Evolutionary conservation across 352 stramenopile species (phyloP), one percentile per base, ranked within the genome.

Genomic region (Phytophthora megakarya): DNA sequence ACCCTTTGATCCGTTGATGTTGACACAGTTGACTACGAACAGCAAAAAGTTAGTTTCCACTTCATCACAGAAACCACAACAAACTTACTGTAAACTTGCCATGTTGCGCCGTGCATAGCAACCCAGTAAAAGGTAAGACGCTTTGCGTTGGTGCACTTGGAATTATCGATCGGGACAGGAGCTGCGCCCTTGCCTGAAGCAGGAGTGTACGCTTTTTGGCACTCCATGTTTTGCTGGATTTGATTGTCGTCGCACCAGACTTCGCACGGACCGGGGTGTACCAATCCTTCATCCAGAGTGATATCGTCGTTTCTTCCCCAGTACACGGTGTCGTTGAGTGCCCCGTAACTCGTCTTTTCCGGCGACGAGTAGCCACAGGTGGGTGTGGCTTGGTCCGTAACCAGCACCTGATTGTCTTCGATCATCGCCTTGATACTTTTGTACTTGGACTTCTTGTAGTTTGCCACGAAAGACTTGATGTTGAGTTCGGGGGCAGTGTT

Each of bases 101-200:
- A 89, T 37, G 67, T 56, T 2, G 71, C 18, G n/a, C 68, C 61
- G 39, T 86, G 74, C 65, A 83, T 77, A 8, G 66, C 69, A 32
- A 88, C 60, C 80, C 80, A 89, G 65, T 81, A 84, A 40, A 84
- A 76, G 4, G 72, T 83, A 12, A 88, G 61, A 0, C 70, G 57
- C 37, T 72, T 76, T 21, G 72, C 75, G 30, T 61, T 53, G 44
- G 39, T 61, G 38, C 76, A 86, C 21, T 70, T 58, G 13, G 74
- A 67, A 13, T 59, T 70, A 47, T 81, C 63, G 50, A 84, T 81
- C 26, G 67, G 62, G 15, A 86, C 19, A 37, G 70, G 56, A 23
- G 69, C 61, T 18, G 68, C 64, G 12, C 60, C 60, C 16, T 67
- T 71, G 37, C 67, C 61, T 3, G 58, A 50, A 10, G 52, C 62